A percentile compares a stretch with the other conserved stretches of the same genome.
Evolutionary conservation across 2,329 filamentous ascomycete genomes (phyloP).

Genomic region (Boeremia lycopersici): DNA sequence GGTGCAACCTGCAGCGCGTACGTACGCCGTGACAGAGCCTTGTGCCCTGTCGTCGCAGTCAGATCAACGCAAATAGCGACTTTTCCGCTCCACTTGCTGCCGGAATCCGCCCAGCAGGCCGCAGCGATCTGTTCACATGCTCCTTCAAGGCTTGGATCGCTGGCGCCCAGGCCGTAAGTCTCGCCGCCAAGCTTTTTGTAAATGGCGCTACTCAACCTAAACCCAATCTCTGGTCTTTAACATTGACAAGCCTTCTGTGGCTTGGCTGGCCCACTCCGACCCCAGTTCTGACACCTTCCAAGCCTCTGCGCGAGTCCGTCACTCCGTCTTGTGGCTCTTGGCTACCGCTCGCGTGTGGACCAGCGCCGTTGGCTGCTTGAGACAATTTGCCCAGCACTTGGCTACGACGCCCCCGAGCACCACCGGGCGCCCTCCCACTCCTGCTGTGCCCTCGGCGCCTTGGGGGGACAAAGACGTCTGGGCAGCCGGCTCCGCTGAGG

Average conservation of each 20-base stretch:
- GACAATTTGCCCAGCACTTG: constrained; percentile 35
- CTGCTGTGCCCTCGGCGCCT: constrained; percentile 25
- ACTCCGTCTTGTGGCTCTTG: constrained; percentile 37
- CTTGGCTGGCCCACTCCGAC: constrained; percentile 29
- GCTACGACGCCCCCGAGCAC: constrained; percentile 25
- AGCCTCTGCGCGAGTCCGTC: constrained; percentile 28
- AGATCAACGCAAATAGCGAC: background rate
- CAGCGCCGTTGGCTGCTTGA: constrained; percentile 15
- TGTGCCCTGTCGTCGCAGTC: background rate
- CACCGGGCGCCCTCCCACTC: constrained; percentile 13
- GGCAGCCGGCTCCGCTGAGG: constrained; percentile 18
- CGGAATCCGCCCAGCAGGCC: background rate
- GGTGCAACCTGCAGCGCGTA: constrained; percentile 17
- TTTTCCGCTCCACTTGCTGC: background rate
- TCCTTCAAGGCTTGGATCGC: constrained; percentile 14
- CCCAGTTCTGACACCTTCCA: constrained; percentile 35
- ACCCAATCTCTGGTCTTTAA: constrained; percentile 43
- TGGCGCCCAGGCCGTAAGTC: constrained; percentile 29
- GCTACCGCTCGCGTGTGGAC: constrained; percentile 20
- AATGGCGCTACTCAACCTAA: constrained; percentile 40
- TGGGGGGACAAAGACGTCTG: constrained; percentile 22
- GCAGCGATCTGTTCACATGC: constrained; percentile 15
- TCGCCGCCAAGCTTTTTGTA: constrained; percentile 35
- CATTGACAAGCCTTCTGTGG: constrained; percentile 42
- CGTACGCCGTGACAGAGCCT: constrained; percentile 13